Conservation (phyloP, 768 basidiomycete genomes). For the Pisolithus tinctorius region DNA sequence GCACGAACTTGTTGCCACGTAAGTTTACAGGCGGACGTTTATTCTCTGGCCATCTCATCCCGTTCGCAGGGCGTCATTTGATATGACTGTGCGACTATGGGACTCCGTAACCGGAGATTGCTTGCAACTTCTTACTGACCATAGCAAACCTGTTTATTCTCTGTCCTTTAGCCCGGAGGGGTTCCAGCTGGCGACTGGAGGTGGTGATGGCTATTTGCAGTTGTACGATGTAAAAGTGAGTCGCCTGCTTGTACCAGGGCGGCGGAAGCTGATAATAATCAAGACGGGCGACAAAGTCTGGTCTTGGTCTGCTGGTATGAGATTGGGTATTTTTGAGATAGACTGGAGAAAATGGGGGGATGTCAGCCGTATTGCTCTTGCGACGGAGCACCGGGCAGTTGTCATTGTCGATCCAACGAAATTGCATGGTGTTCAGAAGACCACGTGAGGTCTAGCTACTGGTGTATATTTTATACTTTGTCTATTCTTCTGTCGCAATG, state of each 20-base stretch:
- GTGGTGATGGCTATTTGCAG: slow-evolving; percentile 71
- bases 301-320: slow-evolving; percentile 61
- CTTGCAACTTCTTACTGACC: slow-evolving; percentile 62
- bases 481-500: background rate
- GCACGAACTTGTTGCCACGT: slow-evolving; percentile 70
- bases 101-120: slow-evolving; percentile 74
- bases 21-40: slow-evolving; percentile 20
- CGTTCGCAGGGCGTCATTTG: slow-evolving; percentile 63
- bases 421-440: slow-evolving; percentile 27
- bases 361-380: slow-evolving; percentile 59
- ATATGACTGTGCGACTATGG: slow-evolving; percentile 77
- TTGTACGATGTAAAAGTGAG: slow-evolving; percentile 65
- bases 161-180: slow-evolving; percentile 73
- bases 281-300: slow-evolving; percentile 43
- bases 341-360: slow-evolving; percentile 58
- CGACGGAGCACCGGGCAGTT: slow-evolving; percentile 61
- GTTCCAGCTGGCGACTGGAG: slow-evolving; percentile 64
- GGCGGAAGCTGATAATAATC: slow-evolving; percentile 17
- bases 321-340: slow-evolving; percentile 67
- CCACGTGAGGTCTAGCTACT: background rate
- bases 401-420: slow-evolving; percentile 57
- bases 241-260: slow-evolving; percentile 1
- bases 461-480: slow-evolving; percentile 1
- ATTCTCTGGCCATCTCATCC: slow-evolving; percentile 1
- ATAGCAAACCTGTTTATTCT: slow-evolving; percentile 66